Evolutionary conservation across 23 red algal genomes (phyloP).

Genomic region (Cyanidioschyzon merolae): DNA sequence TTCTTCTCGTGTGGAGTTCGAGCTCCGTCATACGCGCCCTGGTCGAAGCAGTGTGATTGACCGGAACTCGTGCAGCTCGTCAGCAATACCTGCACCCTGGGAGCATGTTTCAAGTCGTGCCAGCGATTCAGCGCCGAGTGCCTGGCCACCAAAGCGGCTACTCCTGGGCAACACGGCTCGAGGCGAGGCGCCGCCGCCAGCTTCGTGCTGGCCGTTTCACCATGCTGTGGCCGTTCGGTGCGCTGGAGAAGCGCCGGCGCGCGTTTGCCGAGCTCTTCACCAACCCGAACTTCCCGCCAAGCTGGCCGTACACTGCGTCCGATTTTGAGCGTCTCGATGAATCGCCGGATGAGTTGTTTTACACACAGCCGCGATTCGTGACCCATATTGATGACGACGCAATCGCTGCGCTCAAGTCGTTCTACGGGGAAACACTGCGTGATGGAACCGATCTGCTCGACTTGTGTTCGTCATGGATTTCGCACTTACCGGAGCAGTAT

Average conservation of each 20-base stretch:
- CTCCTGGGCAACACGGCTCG: too few relatives aligned
- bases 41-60: too few relatives aligned
- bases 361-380: constrained; percentile 62
- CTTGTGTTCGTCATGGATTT: constrained; percentile 85
- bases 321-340: constrained; percentile 77
- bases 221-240: background rate
- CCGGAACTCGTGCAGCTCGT: too few relatives aligned
- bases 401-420: constrained; percentile 46
- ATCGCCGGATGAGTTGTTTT: constrained; percentile 51
- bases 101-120: too few relatives aligned
- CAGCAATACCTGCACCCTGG: too few relatives aligned
- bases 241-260: background rate
- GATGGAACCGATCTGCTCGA: constrained; percentile 48
- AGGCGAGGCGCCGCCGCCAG: too few relatives aligned
- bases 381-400: constrained; percentile 90
- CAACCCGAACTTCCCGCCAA: background rate
- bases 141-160: too few relatives aligned
- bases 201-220: too few relatives aligned
- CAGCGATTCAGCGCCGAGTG: too few relatives aligned
- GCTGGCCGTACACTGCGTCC: constrained; percentile 55
- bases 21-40: too few relatives aligned
- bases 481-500: constrained; percentile 68
- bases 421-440: constrained; percentile 46
- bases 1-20: too few relatives aligned
- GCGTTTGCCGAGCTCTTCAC: constrained; percentile 3